Evolutionary conservation across 495 filamentous ascomycete genomes (phyloP).

Genomic region (Trichoderma orchidacearum): DNA sequence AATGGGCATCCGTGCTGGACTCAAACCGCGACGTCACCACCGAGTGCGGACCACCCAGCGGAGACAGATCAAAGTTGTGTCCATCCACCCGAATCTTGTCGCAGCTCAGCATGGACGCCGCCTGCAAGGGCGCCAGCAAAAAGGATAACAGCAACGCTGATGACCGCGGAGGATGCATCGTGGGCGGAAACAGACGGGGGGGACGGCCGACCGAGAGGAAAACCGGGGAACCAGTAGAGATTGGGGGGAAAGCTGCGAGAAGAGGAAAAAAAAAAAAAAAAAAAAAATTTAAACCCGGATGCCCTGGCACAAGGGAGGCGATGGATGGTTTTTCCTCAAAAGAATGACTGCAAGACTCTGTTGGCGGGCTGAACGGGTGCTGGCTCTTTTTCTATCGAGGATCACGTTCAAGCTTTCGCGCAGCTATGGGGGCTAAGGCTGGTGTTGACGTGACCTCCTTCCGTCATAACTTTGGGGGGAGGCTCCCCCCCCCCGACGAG

Average conservation of each 20-base stretch:
- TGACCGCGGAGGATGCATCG: slow-evolving; percentile 2
- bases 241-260: neutral
- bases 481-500: neutral
- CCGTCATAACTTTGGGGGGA: neutral
- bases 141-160: slow-evolving; percentile 21
- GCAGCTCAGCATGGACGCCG: slow-evolving; percentile 47
- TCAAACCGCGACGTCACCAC: slow-evolving; percentile 42
- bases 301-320: neutral
- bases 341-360: neutral
- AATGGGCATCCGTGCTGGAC: slow-evolving; percentile 16
- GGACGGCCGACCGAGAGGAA: neutral
- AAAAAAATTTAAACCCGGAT: neutral
- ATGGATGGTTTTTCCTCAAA: neutral
- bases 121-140: slow-evolving; percentile 32
- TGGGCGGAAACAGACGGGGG: neutral
- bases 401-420: neutral
- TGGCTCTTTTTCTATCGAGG: neutral
- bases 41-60: slow-evolving; percentile 64
- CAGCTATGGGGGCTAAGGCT: neutral
- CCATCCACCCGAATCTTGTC: slow-evolving; percentile 39
- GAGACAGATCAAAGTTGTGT: slow-evolving; percentile 48
- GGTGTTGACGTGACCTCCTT: neutral
- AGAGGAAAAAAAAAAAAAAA: neutral
- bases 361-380: neutral
- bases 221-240: neutral